Evolutionary conservation across 1,284 basidiomycete genomes (phyloP).

Genomic region (Rhizoctonia solani): DNA sequence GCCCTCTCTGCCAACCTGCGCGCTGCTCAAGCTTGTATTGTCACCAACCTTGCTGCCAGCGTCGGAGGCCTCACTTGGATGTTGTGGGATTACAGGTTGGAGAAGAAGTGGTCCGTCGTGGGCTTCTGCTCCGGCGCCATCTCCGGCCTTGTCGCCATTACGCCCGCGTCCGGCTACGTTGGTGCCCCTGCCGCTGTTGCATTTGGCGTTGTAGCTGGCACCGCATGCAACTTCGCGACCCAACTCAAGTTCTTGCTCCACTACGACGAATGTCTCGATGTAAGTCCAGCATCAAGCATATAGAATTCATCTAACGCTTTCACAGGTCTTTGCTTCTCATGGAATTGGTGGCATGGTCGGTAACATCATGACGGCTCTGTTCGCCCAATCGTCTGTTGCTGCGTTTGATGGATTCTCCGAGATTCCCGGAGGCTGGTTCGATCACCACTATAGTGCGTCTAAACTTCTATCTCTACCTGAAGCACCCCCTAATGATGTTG

Average conservation of each 20-base stretch:
- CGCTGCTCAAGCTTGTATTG: slow-evolving; percentile 86
- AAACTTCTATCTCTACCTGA: neutral
- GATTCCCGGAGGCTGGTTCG: slow-evolving; percentile 89
- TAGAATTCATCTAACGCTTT: slow-evolving; percentile 3
- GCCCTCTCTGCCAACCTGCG: slow-evolving; percentile 86
- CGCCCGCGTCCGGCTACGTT: slow-evolving; percentile 88
- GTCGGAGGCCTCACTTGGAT: slow-evolving; percentile 95
- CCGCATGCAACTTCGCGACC: slow-evolving; percentile 90
- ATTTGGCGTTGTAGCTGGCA: slow-evolving; percentile 85
- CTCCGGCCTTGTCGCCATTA: slow-evolving; percentile 87
- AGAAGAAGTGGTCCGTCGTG: slow-evolving; percentile 90
- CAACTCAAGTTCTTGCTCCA: slow-evolving; percentile 83
- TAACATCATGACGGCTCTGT: slow-evolving; percentile 77
- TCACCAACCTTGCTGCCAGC: slow-evolving; percentile 88
- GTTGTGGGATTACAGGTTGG: slow-evolving; percentile 90
- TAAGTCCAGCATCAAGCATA: slow-evolving; percentile 45
- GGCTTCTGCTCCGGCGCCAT: slow-evolving; percentile 97
- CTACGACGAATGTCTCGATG: slow-evolving; percentile 83
- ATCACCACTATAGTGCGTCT: slow-evolving; percentile 63
- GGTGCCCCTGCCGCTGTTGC: slow-evolving; percentile 82
- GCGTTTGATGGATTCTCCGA: slow-evolving; percentile 75
- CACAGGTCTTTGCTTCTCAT: slow-evolving; percentile 55
- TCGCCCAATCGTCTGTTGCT: slow-evolving; percentile 86
- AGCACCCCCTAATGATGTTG: slow-evolving; percentile 39
- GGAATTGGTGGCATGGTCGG: slow-evolving; percentile 57